Evolutionary conservation across 768 basidiomycete genomes (phyloP).

Genomic region (Russula sp.): DNA sequence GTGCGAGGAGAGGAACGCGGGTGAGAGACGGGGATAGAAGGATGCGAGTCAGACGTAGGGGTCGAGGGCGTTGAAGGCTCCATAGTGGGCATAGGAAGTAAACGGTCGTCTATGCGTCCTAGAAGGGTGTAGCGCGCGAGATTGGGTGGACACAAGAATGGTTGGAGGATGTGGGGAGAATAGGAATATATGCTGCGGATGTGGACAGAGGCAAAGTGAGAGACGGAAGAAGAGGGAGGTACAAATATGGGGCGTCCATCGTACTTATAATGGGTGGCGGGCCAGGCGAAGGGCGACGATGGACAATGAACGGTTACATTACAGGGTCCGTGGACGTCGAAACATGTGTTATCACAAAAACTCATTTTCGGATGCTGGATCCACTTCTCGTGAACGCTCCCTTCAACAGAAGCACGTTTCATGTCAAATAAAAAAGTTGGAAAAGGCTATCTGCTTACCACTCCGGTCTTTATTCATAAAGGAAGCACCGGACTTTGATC

Average conservation of each 20-base stretch:
- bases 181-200: constrained; percentile 26
- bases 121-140: constrained; percentile 27
- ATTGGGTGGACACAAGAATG: constrained; percentile 20
- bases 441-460: constrained; percentile 26
- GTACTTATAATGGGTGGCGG: constrained; percentile 22
- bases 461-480: constrained; percentile 15
- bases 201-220: constrained; percentile 15
- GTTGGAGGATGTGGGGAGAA: constrained; percentile 23
- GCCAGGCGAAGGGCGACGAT: constrained; percentile 20
- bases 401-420: constrained; percentile 23
- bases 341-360: constrained; percentile 29
- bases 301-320: constrained; percentile 26
- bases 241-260: not conserved
- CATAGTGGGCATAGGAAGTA: constrained; percentile 25
- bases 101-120: constrained; percentile 23
- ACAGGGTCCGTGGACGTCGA: constrained; percentile 27
- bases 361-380: constrained; percentile 19
- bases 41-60: constrained; percentile 23
- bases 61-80: constrained; percentile 26
- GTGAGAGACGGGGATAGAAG: constrained; percentile 31
- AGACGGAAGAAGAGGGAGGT: not conserved
- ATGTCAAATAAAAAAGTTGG: constrained; percentile 19
- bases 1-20: constrained; percentile 31
- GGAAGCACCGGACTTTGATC: constrained; percentile 20
- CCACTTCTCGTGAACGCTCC: constrained; percentile 16